A percentile compares a stretch with the other conserved stretches of the same genome.
Conservation (phyloP, 75 land plant genomes). For the Isoetes taiwanensis region DNA sequence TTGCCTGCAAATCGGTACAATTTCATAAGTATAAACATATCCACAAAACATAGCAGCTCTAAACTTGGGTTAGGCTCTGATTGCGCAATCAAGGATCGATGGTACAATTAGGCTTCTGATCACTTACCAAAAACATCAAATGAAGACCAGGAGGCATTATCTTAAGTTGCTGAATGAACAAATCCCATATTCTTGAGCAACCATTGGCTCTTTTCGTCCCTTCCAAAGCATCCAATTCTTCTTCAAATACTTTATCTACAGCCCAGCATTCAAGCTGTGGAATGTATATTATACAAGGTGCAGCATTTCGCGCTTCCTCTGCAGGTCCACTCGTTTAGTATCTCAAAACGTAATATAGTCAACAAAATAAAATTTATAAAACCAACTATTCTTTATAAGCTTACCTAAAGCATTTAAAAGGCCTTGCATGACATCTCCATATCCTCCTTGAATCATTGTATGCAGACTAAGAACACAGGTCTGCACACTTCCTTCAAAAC, state of each 20-base stretch:
- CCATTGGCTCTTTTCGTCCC: not conserved
- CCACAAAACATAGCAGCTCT: not conserved
- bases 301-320: conserved; percentile 26
- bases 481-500: conserved; percentile 54
- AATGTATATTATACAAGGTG: conserved; percentile 57
- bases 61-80: conserved; percentile 3
- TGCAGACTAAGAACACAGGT: conserved; percentile 58
- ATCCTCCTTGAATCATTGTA: conserved; percentile 76
- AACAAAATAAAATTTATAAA: not conserved
- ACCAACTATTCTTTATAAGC: conserved; percentile 7
- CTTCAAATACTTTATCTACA: conserved; percentile 15
- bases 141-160: conserved; percentile 32
- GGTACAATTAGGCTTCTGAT: not conserved
- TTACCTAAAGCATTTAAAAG: conserved; percentile 57
- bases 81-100: not conserved
- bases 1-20: not conserved
- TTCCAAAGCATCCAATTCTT: not conserved
- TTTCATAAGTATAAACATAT: not conserved
- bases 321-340: not conserved
- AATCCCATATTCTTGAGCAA: conserved; percentile 55
- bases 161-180: conserved; percentile 65
- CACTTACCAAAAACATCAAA: conserved; percentile 67
- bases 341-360: not conserved
- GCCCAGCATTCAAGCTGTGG: conserved; percentile 91
- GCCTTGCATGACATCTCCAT: conserved; percentile 69